Conservation (phyloP, 2,329 filamentous ascomycete species). For the Phoma sp. region DNA sequence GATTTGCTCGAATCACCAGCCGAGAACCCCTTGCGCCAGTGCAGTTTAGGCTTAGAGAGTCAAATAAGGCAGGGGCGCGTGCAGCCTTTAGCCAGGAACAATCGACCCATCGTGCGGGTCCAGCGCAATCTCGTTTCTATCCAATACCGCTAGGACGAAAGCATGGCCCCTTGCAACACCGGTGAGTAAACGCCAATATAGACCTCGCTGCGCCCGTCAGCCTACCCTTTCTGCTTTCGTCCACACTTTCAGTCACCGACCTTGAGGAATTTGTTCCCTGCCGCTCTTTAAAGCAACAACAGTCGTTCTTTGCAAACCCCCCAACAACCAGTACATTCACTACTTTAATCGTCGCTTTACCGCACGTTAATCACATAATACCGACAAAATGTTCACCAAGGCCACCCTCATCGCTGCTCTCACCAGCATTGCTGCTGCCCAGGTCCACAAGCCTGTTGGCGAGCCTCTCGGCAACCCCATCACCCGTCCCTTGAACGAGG, state of each 20-base stretch:
- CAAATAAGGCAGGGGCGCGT: not conserved
- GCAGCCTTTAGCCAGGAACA: slow-evolving; percentile 8
- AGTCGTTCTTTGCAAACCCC: slow-evolving; percentile 25
- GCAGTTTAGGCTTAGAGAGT: not conserved
- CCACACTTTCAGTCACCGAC: slow-evolving; percentile 6
- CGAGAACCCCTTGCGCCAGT: not conserved
- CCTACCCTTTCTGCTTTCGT: slow-evolving; percentile 6
- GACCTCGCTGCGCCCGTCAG: slow-evolving; percentile 20
- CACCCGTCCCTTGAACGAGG: slow-evolving; percentile 55
- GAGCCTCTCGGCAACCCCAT: slow-evolving; percentile 61
- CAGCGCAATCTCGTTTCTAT: slow-evolving; percentile 3
- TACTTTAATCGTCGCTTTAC: slow-evolving; percentile 23
- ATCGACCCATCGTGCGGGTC: not conserved
- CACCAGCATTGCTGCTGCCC: slow-evolving; percentile 56
- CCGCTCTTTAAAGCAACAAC: slow-evolving; percentile 32
- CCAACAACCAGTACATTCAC: slow-evolving; percentile 19
- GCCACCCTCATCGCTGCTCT: slow-evolving; percentile 56
- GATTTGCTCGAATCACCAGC: slow-evolving; percentile 1
- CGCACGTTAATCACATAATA: slow-evolving; percentile 40
- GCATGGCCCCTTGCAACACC: not conserved
- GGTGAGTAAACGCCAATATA: slow-evolving; percentile 28
- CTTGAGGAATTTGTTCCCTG: slow-evolving; percentile 36
- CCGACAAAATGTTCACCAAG: slow-evolving; percentile 43
- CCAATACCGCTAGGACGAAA: not conserved
- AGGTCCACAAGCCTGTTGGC: slow-evolving; percentile 37